Evolutionary conservation across 208 protist species (phyloP).

Genomic region (Leishmania aethiopica): DNA sequence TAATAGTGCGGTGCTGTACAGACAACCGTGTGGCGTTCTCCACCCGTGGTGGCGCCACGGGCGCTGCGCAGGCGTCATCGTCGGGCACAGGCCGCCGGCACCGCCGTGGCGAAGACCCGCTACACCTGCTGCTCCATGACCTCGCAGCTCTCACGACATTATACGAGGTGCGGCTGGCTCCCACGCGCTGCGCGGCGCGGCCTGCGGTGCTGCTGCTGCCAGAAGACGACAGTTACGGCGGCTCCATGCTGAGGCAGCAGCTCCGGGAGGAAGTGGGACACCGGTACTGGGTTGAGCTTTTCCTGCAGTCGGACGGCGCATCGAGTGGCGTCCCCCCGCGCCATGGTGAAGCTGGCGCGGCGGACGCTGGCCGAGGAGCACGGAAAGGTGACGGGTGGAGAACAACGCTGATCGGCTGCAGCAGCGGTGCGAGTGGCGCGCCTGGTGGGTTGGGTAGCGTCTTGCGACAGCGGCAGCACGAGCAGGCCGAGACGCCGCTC

Average conservation of each 20-base stretch:
- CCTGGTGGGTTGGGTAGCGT: not conserved
- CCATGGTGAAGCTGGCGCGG: not conserved
- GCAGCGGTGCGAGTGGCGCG: constrained; percentile 8
- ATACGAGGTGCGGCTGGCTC: constrained; percentile 41
- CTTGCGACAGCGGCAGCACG: constrained; percentile 6
- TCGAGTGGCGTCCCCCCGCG: not conserved
- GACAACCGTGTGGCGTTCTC: constrained; percentile 38
- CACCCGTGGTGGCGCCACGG: constrained; percentile 1
- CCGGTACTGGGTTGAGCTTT: constrained; percentile 62
- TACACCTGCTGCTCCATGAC: constrained; percentile 65
- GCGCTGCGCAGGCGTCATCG: not conserved
- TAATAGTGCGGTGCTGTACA: constrained; percentile 63
- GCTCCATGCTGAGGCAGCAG: constrained; percentile 46
- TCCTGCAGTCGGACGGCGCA: constrained; percentile 22
- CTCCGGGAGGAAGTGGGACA: constrained; percentile 44
- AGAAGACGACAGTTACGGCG: constrained; percentile 67
- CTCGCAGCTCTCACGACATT: constrained; percentile 46
- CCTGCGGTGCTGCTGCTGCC: constrained; percentile 76
- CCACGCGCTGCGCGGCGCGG: constrained; percentile 18
- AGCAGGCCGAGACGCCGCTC: constrained; percentile 21
- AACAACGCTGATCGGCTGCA: constrained; percentile 2
- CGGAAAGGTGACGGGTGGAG: not conserved
- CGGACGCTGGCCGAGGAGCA: not conserved
- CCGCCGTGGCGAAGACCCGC: constrained; percentile 38
- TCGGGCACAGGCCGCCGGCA: constrained; percentile 23